Conservation (phyloP, 1,284 basidiomycete species). For the Pascua sp. region DNA sequence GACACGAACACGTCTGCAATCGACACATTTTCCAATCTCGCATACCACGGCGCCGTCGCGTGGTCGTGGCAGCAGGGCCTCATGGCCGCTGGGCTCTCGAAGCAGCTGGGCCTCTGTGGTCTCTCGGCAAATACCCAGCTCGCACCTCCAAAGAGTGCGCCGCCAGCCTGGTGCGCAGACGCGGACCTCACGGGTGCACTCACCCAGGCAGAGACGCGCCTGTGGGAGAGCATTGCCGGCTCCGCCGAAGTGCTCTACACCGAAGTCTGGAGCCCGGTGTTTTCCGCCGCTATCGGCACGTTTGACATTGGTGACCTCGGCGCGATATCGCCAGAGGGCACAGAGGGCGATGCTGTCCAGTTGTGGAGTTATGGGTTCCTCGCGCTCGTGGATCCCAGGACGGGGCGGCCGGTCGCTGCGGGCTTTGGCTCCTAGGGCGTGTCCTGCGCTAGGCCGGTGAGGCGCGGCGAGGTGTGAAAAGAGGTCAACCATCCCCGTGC, state of each 20-base stretch:
- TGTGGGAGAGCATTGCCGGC: constrained; percentile 52
- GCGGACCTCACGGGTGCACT: constrained; percentile 37
- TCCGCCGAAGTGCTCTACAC: constrained; percentile 38
- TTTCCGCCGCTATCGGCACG: constrained; percentile 1
- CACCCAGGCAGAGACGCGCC: constrained; percentile 42
- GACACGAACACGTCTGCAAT: constrained; percentile 48
- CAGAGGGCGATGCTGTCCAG: constrained; percentile 50
- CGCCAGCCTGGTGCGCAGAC: constrained; percentile 50
- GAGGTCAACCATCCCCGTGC: no score
- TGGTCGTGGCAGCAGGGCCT: constrained; percentile 53
- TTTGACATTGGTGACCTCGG: constrained; percentile 44
- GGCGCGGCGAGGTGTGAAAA: no score
- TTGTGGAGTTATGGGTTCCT: constrained; percentile 49
- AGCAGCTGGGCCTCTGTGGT: constrained; percentile 49
- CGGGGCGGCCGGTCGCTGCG: constrained; percentile 26
- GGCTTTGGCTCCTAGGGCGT: constrained; percentile 15
- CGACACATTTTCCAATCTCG: constrained; percentile 46
- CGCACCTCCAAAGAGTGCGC: not conserved
- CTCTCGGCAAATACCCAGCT: constrained; percentile 15
- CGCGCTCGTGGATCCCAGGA: constrained; percentile 40
- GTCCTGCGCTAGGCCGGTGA: no score
- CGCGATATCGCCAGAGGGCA: constrained; percentile 36
- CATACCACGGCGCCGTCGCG: constrained; percentile 54
- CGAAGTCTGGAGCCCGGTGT: constrained; percentile 41
- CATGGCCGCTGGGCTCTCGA: constrained; percentile 52